Conservation (phyloP, 805 yeast genomes). For the Torulaspora microellipsoides region DNA sequence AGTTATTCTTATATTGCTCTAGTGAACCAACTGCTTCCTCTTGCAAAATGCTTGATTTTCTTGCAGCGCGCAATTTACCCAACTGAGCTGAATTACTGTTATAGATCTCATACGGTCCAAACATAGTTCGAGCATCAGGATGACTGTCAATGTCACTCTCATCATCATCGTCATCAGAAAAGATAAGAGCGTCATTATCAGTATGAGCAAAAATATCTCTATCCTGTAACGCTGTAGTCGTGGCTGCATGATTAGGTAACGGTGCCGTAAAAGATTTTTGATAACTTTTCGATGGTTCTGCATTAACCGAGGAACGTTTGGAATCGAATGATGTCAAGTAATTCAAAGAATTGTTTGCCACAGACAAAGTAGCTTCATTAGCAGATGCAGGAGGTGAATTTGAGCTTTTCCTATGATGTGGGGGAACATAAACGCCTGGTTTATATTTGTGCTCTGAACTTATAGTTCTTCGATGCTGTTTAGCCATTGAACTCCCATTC, state of each 20-base stretch:
- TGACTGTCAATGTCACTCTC: conserved; percentile 8
- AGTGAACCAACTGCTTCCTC: conserved; percentile 35
- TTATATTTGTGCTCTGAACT: conserved; percentile 16
- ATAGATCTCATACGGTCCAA: conserved; percentile 22
- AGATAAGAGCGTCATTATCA: conserved; percentile 28
- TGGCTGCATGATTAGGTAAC: conserved; percentile 18
- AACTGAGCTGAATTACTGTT: conserved; percentile 4
- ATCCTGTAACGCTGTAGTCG: conserved; percentile 29
- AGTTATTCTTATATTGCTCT: conserved; percentile 36
- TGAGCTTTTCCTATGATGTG: conserved; percentile 46
- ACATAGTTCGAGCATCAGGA: conserved; percentile 15
- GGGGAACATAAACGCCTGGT: conserved; percentile 44
- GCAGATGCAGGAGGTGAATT: conserved; percentile 16
- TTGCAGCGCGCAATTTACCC: conserved; percentile 16
- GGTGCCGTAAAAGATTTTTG: conserved; percentile 9
- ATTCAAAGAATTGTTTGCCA: conserved; percentile 20
- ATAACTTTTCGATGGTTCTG: conserved; percentile 3
- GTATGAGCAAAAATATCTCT: conserved; percentile 29
- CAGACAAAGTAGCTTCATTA: conserved; percentile 26
- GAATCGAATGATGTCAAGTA: conserved; percentile 14
- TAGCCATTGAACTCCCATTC: neutral
- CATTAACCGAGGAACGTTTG: conserved; percentile 8
- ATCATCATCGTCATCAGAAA: conserved; percentile 29
- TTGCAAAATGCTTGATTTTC: conserved; percentile 31
- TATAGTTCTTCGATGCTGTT: conserved; percentile 2